Evolutionary conservation across 1,284 basidiomycete genomes (phyloP).

Genomic region (Apiotrichum veenhuisii): DNA sequence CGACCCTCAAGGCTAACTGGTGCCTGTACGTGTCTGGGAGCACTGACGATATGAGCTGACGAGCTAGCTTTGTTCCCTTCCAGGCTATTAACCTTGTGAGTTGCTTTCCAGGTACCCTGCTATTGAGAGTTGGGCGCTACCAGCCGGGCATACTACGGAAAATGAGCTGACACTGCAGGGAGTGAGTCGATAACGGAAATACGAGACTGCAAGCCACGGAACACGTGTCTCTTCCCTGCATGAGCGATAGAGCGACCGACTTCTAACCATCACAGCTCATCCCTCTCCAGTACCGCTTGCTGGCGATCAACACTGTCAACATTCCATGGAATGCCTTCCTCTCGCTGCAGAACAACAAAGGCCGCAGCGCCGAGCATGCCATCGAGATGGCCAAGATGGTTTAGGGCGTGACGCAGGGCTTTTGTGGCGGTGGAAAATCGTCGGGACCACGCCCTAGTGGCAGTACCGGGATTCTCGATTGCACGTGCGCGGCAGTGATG

Average conservation of each 20-base stretch:
- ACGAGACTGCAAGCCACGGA: no score
- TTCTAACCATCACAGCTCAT: constrained; percentile 37
- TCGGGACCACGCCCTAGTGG: no score
- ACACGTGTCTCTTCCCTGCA: no score
- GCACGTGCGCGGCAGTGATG: no score
- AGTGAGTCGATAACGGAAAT: constrained; percentile 22
- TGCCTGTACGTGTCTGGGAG: constrained; percentile 28
- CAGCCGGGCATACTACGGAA: neutral
- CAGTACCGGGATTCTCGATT: no score
- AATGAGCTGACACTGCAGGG: constrained; percentile 15
- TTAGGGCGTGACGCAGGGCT: neutral
- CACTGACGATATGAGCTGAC: neutral
- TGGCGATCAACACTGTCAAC: constrained; percentile 50
- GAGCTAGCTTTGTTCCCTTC: constrained; percentile 46
- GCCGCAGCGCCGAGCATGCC: constrained; percentile 1
- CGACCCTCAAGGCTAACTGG: constrained; percentile 48
- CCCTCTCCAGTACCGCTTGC: constrained; percentile 49
- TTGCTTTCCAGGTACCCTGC: neutral
- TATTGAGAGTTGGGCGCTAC: no score
- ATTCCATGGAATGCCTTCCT: constrained; percentile 52
- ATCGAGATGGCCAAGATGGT: constrained; percentile 7
- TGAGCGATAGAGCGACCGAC: no score
- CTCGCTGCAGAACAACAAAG: constrained; percentile 44
- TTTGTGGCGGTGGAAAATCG: neutral
- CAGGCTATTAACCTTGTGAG: constrained; percentile 50